A percentile compares a stretch with the other conserved stretches of the same genome.
Evolutionary conservation across 495 filamentous ascomycete genomes (phyloP).

Genomic region (Hypoxylon intermedium): DNA sequence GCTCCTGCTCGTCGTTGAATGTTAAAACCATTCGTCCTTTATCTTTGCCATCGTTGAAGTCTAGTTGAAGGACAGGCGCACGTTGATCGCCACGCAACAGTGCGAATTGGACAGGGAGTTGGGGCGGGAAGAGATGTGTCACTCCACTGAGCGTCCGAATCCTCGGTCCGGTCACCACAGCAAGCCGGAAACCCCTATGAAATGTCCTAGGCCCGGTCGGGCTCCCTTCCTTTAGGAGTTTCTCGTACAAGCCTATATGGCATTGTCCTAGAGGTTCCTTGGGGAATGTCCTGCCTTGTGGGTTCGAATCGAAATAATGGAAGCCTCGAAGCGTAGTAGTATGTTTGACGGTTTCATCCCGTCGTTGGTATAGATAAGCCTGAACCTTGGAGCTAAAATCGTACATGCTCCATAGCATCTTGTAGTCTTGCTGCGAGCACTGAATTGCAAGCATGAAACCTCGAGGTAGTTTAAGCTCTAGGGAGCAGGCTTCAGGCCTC

Average conservation of each 20-base stretch:
- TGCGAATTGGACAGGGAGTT: slow-evolving; percentile 73
- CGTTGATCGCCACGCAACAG: slow-evolving; percentile 72
- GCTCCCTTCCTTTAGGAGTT: slow-evolving; percentile 63
- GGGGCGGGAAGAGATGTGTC: slow-evolving; percentile 66
- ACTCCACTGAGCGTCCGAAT: slow-evolving; percentile 77
- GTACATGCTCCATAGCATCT: slow-evolving; percentile 77
- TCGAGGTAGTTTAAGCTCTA: slow-evolving; percentile 71
- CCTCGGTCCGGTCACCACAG: slow-evolving; percentile 75
- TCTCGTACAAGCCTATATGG: slow-evolving; percentile 75
- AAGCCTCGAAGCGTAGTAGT: slow-evolving; percentile 70
- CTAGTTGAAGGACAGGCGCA: slow-evolving; percentile 70
- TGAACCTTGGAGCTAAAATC: slow-evolving; percentile 80
- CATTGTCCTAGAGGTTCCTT: slow-evolving; percentile 73
- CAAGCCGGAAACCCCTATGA: slow-evolving; percentile 78
- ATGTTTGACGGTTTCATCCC: slow-evolving; percentile 70
- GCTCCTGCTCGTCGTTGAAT: slow-evolving; percentile 72
- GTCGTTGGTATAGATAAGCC: slow-evolving; percentile 66
- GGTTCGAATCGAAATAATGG: slow-evolving; percentile 75
- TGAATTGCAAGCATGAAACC: slow-evolving; percentile 72
- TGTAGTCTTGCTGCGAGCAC: slow-evolving; percentile 76
- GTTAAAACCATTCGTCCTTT: slow-evolving; percentile 74
- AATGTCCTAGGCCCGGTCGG: slow-evolving; percentile 70
- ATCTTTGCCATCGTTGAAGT: slow-evolving; percentile 69
- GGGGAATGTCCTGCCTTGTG: slow-evolving; percentile 71
- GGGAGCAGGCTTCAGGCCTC: slow-evolving; percentile 65